Conservation (phyloP, 805 yeast genomes). For the Pichia thaimueangensis region DNA sequence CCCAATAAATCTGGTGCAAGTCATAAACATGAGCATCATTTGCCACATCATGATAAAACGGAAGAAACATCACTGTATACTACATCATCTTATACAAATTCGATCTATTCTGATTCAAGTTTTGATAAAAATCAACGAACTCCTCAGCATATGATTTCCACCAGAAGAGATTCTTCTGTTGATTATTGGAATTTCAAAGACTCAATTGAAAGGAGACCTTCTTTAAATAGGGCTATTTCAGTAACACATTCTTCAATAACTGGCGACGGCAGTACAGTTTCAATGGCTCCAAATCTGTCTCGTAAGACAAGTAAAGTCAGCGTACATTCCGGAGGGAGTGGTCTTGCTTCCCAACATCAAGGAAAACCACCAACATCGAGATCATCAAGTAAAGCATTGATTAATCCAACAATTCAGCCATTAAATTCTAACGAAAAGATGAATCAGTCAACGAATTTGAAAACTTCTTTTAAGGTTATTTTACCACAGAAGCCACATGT, state of each 20-base stretch:
- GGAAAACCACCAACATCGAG: neutral
- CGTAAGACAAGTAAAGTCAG: constrained; percentile 10
- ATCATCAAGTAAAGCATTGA: neutral
- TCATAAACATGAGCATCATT: constrained; percentile 2
- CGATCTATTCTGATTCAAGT: constrained; percentile 41
- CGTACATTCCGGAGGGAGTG: constrained; percentile 3
- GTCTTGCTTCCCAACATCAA: neutral
- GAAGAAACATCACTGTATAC: constrained; percentile 30
- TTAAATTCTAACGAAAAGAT: neutral
- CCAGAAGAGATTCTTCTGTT: constrained; percentile 27
- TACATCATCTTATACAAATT: constrained; percentile 49
- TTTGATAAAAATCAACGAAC: constrained; percentile 46
- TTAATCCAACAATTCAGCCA: neutral
- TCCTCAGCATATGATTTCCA: constrained; percentile 57
- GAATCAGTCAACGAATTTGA: constrained; percentile 7
- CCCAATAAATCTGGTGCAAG: constrained; percentile 8
- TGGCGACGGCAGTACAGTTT: neutral
- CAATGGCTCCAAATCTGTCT: neutral
- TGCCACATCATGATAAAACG: neutral
- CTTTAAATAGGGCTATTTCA: constrained; percentile 25
- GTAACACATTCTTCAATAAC: constrained; percentile 20
- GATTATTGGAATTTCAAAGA: constrained; percentile 60
- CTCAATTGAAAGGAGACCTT: constrained; percentile 17
- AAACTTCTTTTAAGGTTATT: constrained; percentile 56
- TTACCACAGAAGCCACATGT: constrained; percentile 64